Evolutionary conservation across 768 basidiomycete genomes (phyloP).

Genomic region (Lanmaoa pseudosensibilis): DNA sequence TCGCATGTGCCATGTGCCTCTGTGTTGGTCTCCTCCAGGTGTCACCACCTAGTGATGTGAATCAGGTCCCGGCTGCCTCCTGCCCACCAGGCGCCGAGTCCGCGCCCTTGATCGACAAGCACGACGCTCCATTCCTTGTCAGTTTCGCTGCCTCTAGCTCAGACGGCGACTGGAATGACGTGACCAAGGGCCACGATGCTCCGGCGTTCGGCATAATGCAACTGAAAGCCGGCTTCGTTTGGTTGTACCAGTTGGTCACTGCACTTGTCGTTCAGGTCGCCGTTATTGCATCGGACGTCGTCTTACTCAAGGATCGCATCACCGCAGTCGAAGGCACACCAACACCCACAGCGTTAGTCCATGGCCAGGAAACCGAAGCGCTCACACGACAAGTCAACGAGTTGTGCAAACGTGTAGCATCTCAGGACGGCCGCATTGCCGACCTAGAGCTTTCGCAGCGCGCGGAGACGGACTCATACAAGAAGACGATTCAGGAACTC

Average conservation of each 20-base stretch:
- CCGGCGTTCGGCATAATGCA: conserved; percentile 1
- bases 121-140: background rate
- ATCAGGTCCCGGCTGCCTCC: background rate
- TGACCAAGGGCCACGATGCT: background rate
- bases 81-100: background rate
- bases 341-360: background rate
- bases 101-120: background rate
- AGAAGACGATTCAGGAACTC: conserved; percentile 16
- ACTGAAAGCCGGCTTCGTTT: conserved; percentile 1
- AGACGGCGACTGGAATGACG: background rate
- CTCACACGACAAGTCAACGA: conserved; percentile 9
- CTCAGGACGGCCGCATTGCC: conserved; percentile 14
- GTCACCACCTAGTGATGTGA: background rate
- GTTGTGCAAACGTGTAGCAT: conserved; percentile 8
- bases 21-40: background rate
- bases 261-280: conserved; percentile 4
- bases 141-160: background rate
- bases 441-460: conserved; percentile 9
- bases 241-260: conserved; percentile 8
- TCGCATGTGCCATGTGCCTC: background rate
- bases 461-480: background rate
- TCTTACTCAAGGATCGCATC: conserved; percentile 20
- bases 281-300: conserved; percentile 10
- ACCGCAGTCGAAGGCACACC: conserved; percentile 10
- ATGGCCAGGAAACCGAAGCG: background rate